Conservation (phyloP, 306 rosid genomes). For the Spatholobus suberectus region DNA sequence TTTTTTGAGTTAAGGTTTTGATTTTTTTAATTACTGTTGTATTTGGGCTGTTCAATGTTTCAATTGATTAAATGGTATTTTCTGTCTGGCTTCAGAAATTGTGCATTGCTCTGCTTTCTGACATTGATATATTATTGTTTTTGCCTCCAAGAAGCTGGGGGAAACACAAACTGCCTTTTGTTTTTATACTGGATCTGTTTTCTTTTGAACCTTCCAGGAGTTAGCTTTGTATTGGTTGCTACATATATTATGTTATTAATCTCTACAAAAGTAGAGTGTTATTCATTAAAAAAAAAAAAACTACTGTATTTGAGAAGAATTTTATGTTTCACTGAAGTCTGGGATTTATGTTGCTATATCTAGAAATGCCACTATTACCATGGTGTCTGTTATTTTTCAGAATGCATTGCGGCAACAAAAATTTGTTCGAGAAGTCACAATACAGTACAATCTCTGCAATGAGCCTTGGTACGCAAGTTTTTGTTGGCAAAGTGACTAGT, state of each 20-base stretch:
- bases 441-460: conserved; percentile 99
- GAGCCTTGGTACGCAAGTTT: conserved; percentile 82
- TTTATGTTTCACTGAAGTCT: conserved; percentile 19
- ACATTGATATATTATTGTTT: conserved; percentile 20
- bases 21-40: background rate
- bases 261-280: background rate
- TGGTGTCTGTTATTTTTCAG: conserved; percentile 58
- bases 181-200: background rate
- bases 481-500: conserved; percentile 6
- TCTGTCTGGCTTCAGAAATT: conserved; percentile 1
- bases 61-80: conserved; percentile 1
- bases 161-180: background rate
- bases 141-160: background rate
- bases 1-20: background rate
- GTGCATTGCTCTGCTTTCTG: background rate
- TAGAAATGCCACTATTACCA: conserved; percentile 15
- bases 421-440: conserved; percentile 95
- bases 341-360: conserved; percentile 17
- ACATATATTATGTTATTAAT: background rate
- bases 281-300: background rate
- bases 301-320: background rate
- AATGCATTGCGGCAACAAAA: conserved; percentile 94
- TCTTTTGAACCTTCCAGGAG: background rate
- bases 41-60: background rate
- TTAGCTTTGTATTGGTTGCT: conserved; percentile 26